Evolutionary conservation across 2,329 filamentous ascomycete genomes (phyloP).

Genomic region (Sclerotinia spermophila): DNA sequence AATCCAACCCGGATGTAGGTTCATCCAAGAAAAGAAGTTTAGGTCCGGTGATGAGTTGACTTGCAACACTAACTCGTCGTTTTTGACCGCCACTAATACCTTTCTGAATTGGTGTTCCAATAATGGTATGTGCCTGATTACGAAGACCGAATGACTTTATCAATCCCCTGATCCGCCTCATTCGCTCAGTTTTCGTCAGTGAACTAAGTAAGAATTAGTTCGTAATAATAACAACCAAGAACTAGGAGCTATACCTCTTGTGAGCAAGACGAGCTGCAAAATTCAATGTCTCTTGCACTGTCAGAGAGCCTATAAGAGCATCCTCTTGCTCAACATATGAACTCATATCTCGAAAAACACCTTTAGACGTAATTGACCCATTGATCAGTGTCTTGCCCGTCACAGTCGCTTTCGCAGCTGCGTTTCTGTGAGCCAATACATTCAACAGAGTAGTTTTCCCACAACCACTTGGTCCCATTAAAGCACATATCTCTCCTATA

Average conservation of each 20-base stretch:
- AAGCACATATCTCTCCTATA: conserved; percentile 66
- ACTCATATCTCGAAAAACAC: conserved; percentile 60
- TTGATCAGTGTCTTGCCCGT: conserved; percentile 60
- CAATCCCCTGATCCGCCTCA: conserved; percentile 61
- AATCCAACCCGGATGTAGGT: conserved; percentile 82
- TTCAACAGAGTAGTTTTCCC: conserved; percentile 86
- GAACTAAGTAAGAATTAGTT: conserved; percentile 32
- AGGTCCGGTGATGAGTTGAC: conserved; percentile 72
- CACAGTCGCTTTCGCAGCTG: conserved; percentile 51
- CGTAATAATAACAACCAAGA: neutral
- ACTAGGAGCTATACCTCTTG: conserved; percentile 43
- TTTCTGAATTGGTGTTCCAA: conserved; percentile 79
- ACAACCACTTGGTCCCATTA: conserved; percentile 73
- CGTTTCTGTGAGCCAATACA: conserved; percentile 61
- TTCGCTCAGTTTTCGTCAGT: conserved; percentile 51
- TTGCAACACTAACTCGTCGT: conserved; percentile 72
- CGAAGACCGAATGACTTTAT: conserved; percentile 70
- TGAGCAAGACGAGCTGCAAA: conserved; percentile 71
- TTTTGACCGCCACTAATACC: conserved; percentile 86
- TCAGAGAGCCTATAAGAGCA: conserved; percentile 75
- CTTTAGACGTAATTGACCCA: conserved; percentile 50
- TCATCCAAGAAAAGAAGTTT: conserved; percentile 72
- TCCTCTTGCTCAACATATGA: conserved; percentile 88
- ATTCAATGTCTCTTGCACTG: conserved; percentile 72
- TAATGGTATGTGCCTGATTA: conserved; percentile 64